phyloP scores from a whole-genome alignment of 306 rosid genomes.

The Alnus glutinosa region DNA sequence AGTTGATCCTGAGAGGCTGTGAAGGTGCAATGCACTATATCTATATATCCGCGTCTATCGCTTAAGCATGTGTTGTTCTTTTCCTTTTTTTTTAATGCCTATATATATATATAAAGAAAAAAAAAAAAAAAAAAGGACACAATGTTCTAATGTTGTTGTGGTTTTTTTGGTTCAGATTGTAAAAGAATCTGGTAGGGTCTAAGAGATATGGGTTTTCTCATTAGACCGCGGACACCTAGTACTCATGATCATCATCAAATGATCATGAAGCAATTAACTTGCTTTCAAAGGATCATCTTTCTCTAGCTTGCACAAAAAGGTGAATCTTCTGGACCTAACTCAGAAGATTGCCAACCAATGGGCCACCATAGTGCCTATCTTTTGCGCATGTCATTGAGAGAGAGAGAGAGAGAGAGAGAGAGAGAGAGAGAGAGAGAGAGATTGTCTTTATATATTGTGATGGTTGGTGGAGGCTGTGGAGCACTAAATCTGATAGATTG shows the following conservation, averaged over 20 bases:
- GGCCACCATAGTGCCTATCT: slow-evolving; percentile 29
- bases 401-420: not conserved
- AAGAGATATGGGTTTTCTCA: too few relatives aligned
- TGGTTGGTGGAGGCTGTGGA: slow-evolving; percentile 32
- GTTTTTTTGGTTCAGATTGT: not conserved
- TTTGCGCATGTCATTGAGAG: slow-evolving; percentile 14
- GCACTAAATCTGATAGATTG: slow-evolving; percentile 19
- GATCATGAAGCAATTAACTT: slow-evolving; percentile 12
- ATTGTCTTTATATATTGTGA: not conserved
- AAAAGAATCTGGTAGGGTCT: too few relatives aligned
- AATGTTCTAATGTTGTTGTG: too few relatives aligned
- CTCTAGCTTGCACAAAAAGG: slow-evolving; percentile 9
- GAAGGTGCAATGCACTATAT: not conserved
- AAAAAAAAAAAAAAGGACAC: not conserved
- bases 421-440: too few relatives aligned
- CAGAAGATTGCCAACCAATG: slow-evolving; percentile 13
- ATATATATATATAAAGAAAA: not conserved
- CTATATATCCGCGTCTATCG: not conserved
- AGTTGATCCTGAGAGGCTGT: not conserved
- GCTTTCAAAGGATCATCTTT: slow-evolving; percentile 13
- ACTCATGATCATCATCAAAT: not conserved
- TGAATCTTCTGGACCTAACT: slow-evolving; percentile 19
- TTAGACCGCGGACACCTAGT: too few relatives aligned
- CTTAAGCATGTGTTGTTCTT: not conserved
- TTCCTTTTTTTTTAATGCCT: not conserved